These are phyloP conservation scores for Neoboletus brunneissimus DNA, from an alignment of 768 basidiomycete species.

Conservation along the genomic window DNA sequence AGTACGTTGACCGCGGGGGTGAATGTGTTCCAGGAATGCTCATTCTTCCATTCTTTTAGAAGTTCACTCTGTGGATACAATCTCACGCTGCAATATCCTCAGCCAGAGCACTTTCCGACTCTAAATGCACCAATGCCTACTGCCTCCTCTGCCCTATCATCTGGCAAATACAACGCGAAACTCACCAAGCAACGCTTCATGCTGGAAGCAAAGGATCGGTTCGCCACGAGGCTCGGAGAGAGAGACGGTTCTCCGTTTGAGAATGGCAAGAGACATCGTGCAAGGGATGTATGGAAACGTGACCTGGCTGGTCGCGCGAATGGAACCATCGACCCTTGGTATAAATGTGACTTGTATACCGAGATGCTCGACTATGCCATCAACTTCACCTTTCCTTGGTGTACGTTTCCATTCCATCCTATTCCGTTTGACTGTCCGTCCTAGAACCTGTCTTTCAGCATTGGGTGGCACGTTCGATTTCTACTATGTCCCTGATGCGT, in stretches of 20 bases:
- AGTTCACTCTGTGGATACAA: no score
- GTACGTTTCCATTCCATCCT: conserved; percentile 25
- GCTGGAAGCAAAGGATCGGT: conserved; percentile 8
- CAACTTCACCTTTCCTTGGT: conserved; percentile 67
- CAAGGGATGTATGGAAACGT: conserved; percentile 38
- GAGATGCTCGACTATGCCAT: conserved; percentile 68
- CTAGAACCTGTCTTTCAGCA: background rate
- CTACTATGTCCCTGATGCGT: conserved; percentile 46
- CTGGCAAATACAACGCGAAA: no score
- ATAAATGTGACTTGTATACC: conserved; percentile 57
- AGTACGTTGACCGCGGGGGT: no score
- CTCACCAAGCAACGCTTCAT: conserved; percentile 11
- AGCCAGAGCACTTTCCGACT: no score
- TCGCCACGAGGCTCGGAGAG: conserved; percentile 1
- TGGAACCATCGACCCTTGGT: conserved; percentile 58
- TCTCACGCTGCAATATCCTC: no score
- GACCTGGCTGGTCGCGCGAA: conserved; percentile 50
- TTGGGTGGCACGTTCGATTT: conserved; percentile 36
- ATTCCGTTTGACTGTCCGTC: background rate
- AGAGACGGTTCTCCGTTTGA: conserved; percentile 16
- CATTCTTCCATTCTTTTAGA: no score
- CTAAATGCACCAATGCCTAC: no score
- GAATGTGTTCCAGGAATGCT: no score
- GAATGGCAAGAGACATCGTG: conserved; percentile 18
- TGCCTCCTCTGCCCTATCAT: no score